Evolutionary conservation across 495 filamentous ascomycete genomes (phyloP), one percentile per base, ranked within the genome.

Genomic region (Penicillium arizonense): DNA sequence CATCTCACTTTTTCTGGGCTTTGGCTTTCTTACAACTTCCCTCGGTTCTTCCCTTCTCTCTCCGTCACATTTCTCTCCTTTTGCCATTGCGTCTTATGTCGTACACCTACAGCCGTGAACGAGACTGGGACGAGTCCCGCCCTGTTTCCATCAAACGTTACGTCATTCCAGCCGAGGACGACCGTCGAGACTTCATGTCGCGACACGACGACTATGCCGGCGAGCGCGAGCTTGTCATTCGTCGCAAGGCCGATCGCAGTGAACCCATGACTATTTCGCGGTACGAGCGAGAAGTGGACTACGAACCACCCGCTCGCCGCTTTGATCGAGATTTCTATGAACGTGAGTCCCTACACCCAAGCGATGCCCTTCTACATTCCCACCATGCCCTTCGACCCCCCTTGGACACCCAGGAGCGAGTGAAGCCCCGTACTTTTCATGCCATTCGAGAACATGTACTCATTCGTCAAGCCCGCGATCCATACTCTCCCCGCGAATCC

Each of bases 361-460:
- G 73, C 44, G 81, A 84, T 40, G 61, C 86, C 16, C 82, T 85
- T 64, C 78, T 73, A 56, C 87, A 85, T 64, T 78, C 81, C 64
- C 82, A 81, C 60, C 8, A 7, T 30, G 0, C 5, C 8, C 28
- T 30, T 30, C 28, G 28, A 7, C 0, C 2, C 5, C 83, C 87
- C 50, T 81, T 81, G 39, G 89, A 91, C 50, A 85, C 85, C 68
- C 87, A 82, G 68, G 70, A 72, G n/a, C 72, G 75, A 13, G 77
- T 77, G 12, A 75, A 82, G 23, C 76, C 77, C 38, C 70, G 13
- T 75, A 1, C 35, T 33, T 74, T 77, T 46, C 67, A 77, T 57
- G 74, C 90, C 60, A 87, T 91, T 67, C 86, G 81, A 56, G 82
- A 90, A 59, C 85, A 89, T 62, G 82, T 92, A 71, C 87, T 91